A percentile compares a stretch with the other conserved stretches of the same genome.
Evolutionary conservation across 805 yeast genomes (phyloP).

Genomic region (Kuraishia cidri): DNA sequence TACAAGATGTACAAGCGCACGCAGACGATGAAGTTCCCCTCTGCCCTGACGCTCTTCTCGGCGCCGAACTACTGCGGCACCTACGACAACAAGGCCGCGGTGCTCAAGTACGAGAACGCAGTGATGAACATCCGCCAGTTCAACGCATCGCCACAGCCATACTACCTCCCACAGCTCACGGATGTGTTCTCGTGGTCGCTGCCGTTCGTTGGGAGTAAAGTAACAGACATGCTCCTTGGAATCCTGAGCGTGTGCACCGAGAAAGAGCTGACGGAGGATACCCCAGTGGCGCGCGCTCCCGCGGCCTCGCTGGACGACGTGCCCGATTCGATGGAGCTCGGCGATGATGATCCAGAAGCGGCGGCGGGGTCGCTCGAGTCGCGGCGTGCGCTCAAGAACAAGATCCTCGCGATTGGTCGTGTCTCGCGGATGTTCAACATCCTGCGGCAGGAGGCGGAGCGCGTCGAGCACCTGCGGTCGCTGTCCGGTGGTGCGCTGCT

Average conservation of each 20-base stretch:
- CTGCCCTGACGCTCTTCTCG: slow-evolving; percentile 82
- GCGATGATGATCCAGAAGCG: neutral
- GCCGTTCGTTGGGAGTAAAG: slow-evolving; percentile 95
- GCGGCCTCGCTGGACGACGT: slow-evolving; percentile 20
- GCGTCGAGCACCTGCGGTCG: slow-evolving; percentile 72
- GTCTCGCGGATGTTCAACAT: slow-evolving; percentile 91
- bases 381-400: slow-evolving; percentile 57
- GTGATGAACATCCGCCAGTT: slow-evolving; percentile 95
- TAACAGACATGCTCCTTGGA: slow-evolving; percentile 86
- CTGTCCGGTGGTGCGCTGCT: slow-evolving; percentile 58
- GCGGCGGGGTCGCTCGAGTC: slow-evolving; percentile 10
- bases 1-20: slow-evolving; percentile 90
- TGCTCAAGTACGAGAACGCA: slow-evolving; percentile 81
- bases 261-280: slow-evolving; percentile 81
- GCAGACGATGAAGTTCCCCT: slow-evolving; percentile 78
- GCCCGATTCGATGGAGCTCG: neutral
- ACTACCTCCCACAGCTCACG: slow-evolving; percentile 95
- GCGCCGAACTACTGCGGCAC: slow-evolving; percentile 94
- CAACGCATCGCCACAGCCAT: slow-evolving; percentile 89
- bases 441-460: slow-evolving; percentile 81
- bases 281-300: slow-evolving; percentile 37
- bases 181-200: slow-evolving; percentile 96
- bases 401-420: slow-evolving; percentile 93
- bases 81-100: slow-evolving; percentile 93
- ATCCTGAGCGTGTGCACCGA: slow-evolving; percentile 91